Base-by-base conservation (phyloP, 2,329 filamentous ascomycete species). In the Phialemonium atrogriseum region DNA sequence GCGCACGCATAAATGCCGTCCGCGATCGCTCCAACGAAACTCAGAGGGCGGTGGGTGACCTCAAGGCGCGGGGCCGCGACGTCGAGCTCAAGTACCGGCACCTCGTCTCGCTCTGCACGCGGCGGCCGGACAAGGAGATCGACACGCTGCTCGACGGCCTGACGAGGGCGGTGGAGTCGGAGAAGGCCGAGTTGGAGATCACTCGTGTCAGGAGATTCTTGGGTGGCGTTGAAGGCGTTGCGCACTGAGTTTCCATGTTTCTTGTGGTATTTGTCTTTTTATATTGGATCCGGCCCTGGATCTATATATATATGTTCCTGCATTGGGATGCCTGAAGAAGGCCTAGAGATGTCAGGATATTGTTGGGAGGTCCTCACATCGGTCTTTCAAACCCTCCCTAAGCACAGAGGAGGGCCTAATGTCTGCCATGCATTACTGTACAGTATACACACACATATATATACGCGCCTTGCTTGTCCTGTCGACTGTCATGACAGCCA, bases 111-210 rank as follows among this genome's bases (percentile, higher is more conserved):
- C 64, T 95, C 10, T 95, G 89, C 52, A 94, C 87, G 0, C 79
- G 77, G 7, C 83, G 88, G 20, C 70, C 76, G 1, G 86, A 93
- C 39, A 68, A 70, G 7, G 74, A 85, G 36, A 83, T 96, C 10
- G 91, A 96, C 45, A 73, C 75, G 35, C 73, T 87, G 31, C 67
- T 95, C 1, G 84, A 86, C 32, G 77, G 78, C 3, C 64, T 98
- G 25, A 74, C 93, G 27, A 77, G 84, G 40, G 91, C 91, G 3
- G 82, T 96, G 3, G 89, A 94, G 58, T 94, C 87, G 48, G 88
- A 95, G 53, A 73, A 70, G 33, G 73, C 76, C 7, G 81, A 84
- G 46, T 64, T 86, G 1, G 85, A 93, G 50, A 76, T 89, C 7
- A 76, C 73, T 1, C 64, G 86, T 7, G 82, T 94, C 10, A 68